These are phyloP conservation scores for Plasmodium ovale DNA, from an alignment of 169 alveolate species.

Conservation along the genomic window DNA sequence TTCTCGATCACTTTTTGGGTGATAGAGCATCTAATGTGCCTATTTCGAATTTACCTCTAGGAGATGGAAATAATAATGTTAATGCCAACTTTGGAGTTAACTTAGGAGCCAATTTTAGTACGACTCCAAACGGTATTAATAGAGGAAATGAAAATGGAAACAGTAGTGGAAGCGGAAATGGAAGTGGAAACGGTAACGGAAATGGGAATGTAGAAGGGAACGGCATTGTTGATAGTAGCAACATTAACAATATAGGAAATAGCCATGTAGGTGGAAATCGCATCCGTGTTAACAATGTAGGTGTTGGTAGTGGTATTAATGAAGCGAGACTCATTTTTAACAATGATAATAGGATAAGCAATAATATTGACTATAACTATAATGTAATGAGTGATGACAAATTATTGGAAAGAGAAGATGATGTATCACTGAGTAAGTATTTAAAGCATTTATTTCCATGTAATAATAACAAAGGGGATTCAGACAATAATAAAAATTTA, in stretches of 20 bases:
- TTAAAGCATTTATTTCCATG: slow-evolving; percentile 73
- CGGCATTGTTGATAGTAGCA: too few relatives aligned
- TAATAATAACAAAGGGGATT: slow-evolving; percentile 6
- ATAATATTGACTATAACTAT: slow-evolving; percentile 25
- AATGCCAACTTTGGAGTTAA: neutral
- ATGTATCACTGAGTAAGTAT: slow-evolving; percentile 56
- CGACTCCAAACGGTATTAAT: too few relatives aligned
- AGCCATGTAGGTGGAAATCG: neutral
- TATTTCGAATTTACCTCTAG: slow-evolving; percentile 8
- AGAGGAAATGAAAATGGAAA: neutral
- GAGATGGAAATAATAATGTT: neutral
- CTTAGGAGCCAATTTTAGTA: neutral
- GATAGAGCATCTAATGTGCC: slow-evolving; percentile 11
- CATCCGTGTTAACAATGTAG: neutral
- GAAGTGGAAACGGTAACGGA: neutral
- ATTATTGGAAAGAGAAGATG: slow-evolving; percentile 70
- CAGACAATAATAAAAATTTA: slow-evolving; percentile 13
- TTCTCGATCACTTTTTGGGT: slow-evolving; percentile 64
- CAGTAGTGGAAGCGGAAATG: neutral
- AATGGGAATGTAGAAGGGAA: neutral
- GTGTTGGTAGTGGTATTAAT: slow-evolving; percentile 7
- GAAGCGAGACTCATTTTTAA: slow-evolving; percentile 11
- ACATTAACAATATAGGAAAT: slow-evolving; percentile 7
- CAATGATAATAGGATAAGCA: slow-evolving; percentile 32
- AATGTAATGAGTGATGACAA: slow-evolving; percentile 48